These are phyloP conservation scores for Tricholoma hemisulphureum DNA, from an alignment of 768 basidiomycete species.

Conservation along the genomic window DNA sequence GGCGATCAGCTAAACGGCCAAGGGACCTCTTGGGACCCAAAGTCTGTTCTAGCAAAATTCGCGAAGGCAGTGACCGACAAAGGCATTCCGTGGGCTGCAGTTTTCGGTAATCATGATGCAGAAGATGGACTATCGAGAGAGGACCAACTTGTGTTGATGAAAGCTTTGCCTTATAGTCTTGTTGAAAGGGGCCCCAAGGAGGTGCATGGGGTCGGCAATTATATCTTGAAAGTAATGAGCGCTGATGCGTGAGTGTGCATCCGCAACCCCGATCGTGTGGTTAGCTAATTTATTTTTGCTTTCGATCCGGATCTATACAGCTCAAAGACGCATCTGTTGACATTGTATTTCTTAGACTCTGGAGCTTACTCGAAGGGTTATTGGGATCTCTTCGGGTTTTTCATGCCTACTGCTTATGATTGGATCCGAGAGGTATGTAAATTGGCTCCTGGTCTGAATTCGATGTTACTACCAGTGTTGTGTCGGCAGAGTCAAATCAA, in stretches of 20 bases:
- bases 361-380: conserved; percentile 68
- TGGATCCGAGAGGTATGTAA: conserved; percentile 68
- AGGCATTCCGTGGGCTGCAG: conserved; percentile 83
- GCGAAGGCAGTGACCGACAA: conserved; percentile 71
- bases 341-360: conserved; percentile 90
- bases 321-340: conserved; percentile 84
- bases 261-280: not conserved
- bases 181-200: conserved; percentile 78
- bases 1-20: conserved; percentile 97
- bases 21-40: conserved; percentile 83
- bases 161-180: conserved; percentile 81
- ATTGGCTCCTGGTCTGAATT: not conserved
- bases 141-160: conserved; percentile 69
- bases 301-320: conserved; percentile 33
- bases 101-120: conserved; percentile 95
- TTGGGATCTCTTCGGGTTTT: conserved; percentile 60
- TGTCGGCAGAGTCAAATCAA: conserved; percentile 69
- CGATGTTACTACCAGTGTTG: not conserved
- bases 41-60: conserved; percentile 87
- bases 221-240: conserved; percentile 80
- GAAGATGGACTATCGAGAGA: conserved; percentile 63
- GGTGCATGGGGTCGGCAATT: conserved; percentile 90
- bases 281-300: not conserved
- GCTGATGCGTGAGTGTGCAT: conserved; percentile 68
- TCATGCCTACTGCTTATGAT: conserved; percentile 76